Percentiles rank a stretch among this genome's conserved stretches.
These are phyloP conservation scores for Pichia nakasei DNA, from an alignment of 805 yeast genomes.

Conservation along the genomic window DNA sequence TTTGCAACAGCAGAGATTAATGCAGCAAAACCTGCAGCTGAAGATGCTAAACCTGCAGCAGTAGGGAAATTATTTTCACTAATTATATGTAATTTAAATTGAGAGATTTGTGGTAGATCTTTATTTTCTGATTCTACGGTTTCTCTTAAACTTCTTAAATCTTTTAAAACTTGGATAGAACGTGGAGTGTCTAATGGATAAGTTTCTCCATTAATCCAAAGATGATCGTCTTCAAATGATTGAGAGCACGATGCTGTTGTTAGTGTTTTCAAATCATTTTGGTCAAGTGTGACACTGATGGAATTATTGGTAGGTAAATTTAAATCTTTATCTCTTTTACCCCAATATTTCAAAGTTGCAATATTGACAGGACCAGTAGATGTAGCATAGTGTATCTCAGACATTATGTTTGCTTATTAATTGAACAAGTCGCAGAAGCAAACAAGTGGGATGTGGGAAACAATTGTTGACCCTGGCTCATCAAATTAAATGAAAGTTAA, in stretches of 20 bases:
- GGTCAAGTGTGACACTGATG: constrained; percentile 88
- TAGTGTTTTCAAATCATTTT: constrained; percentile 81
- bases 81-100: constrained; percentile 66
- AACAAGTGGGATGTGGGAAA: no score
- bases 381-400: constrained; percentile 53
- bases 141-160: constrained; percentile 59
- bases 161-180: constrained; percentile 67
- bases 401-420: constrained; percentile 6
- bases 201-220: constrained; percentile 79
- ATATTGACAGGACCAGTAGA: constrained; percentile 96
- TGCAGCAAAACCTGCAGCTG: constrained; percentile 99
- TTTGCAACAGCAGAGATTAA: constrained; percentile 82
- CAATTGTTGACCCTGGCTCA: no score
- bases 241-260: constrained; percentile 77
- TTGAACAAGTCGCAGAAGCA: background rate
- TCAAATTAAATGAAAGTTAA: no score
- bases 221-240: constrained; percentile 48
- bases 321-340: constrained; percentile 82
- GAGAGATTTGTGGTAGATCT: constrained; percentile 50
- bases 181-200: constrained; percentile 60
- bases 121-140: constrained; percentile 50
- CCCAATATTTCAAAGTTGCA: constrained; percentile 98
- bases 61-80: constrained; percentile 97
- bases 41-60: constrained; percentile 96
- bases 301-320: constrained; percentile 95